Evolutionary conservation across 768 basidiomycete species (phyloP), one percentile per base, ranked within the genome.

Genomic region (Serendipita sp.): DNA sequence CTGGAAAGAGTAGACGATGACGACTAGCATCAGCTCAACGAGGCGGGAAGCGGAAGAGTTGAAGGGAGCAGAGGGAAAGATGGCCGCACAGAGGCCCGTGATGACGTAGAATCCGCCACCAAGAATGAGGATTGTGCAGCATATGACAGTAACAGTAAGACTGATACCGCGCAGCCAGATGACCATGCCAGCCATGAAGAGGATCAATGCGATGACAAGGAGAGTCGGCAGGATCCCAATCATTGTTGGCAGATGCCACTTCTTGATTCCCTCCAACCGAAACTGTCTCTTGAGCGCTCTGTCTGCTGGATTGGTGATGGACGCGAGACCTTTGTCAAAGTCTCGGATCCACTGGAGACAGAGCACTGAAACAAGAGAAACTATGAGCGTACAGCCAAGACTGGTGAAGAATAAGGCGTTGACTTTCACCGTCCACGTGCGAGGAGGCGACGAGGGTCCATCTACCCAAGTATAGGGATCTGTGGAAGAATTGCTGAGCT

Each of bases 131-230:
- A 65, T 55, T 3, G 36, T 40, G 2, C 67, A 58, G 11, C 60
- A 46, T 16, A 66, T 63, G 8, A 33, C 62, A 10, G 67, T 52
- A 8, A 68, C 52, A 0, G 60, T 46, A 36, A 29, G 29, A 16
- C 66, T 45, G 63, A 68, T 64, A 0, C 62, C 50, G 52, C 64
- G 64, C 2, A 67, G 40, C 62, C 67, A 68, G 13, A 62, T 63
- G 45, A 66, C 23, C 18, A 68, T 44, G 2, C 68, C 68, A 11
- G 53, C 60, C 48, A 68, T 37, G 65, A 68, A 67, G 3, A 67
- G 65, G 62, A 67, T 63, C 23, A 67, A 60, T 0, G 67, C 64
- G n/a, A 66, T 46, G 36, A 64, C 63, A 15, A 66, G 63, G 10
- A 68, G 50, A 11, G 62, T 23, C 4, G 67, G 65, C 4, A 68